Percentiles rank a stretch among this genome's conserved stretches.
Evolutionary conservation across 768 basidiomycete species (phyloP).

Genomic region (Pisolithus orientalis): DNA sequence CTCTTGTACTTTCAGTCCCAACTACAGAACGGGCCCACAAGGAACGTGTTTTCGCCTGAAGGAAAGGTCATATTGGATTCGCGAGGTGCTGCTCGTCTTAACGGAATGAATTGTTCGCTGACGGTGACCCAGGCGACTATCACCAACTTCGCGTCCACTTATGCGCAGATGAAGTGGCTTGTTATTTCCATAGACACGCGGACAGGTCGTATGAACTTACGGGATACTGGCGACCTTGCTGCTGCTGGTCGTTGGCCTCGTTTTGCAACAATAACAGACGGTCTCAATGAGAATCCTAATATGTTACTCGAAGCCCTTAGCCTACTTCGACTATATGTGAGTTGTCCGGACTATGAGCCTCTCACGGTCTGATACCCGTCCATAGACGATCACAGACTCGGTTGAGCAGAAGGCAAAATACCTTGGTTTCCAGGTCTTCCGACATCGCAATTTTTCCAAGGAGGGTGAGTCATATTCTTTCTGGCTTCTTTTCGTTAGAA

Average conservation of each 20-base stretch:
- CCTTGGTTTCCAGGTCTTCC: constrained; percentile 73
- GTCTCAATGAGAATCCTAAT: constrained; percentile 64
- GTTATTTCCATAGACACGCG: constrained; percentile 73
- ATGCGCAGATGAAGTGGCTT: constrained; percentile 68
- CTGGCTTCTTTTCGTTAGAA: background rate
- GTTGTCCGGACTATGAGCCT: constrained; percentile 16
- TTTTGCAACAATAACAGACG: constrained; percentile 51
- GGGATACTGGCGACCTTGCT: constrained; percentile 77
- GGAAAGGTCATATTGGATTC: constrained; percentile 51
- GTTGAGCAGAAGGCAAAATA: constrained; percentile 83
- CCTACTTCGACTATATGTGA: constrained; percentile 56
- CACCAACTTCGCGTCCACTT: constrained; percentile 62
- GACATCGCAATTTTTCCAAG: constrained; percentile 56
- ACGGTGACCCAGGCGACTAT: constrained; percentile 36
- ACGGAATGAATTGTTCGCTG: background rate
- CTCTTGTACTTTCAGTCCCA: constrained; percentile 50
- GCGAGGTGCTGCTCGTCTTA: constrained; percentile 39
- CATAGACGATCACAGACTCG: constrained; percentile 77
- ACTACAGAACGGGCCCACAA: constrained; percentile 44
- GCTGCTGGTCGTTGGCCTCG: constrained; percentile 66
- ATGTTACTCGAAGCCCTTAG: constrained; percentile 52
- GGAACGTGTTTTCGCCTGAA: constrained; percentile 54
- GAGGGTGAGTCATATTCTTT: constrained; percentile 42
- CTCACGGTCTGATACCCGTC: background rate
- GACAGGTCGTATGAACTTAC: constrained; percentile 71